phyloP scores from a whole-genome alignment of 2,329 filamentous ascomycete species.

The Penicillium sp. region DNA sequence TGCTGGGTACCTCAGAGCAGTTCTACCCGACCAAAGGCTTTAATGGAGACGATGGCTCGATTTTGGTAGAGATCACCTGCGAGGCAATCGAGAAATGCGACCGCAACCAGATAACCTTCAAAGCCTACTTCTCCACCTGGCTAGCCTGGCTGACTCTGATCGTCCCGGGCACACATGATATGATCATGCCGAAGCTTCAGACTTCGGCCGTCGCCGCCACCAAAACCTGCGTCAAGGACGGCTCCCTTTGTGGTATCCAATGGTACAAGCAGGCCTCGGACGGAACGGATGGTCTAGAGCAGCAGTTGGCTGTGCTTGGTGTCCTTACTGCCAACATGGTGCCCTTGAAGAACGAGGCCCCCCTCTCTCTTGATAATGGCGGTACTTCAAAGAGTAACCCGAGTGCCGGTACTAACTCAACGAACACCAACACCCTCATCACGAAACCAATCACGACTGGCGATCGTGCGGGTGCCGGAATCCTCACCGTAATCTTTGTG shows the following conservation, averaged over 20 bases:
- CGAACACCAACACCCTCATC: constrained; percentile 12
- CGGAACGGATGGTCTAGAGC: constrained; percentile 41
- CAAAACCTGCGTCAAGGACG: constrained; percentile 62
- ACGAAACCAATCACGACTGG: constrained; percentile 34
- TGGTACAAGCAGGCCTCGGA: constrained; percentile 48
- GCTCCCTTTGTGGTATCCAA: constrained; percentile 59
- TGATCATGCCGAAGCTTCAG: constrained; percentile 63
- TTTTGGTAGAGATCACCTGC: constrained; percentile 71
- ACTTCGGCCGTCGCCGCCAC: constrained; percentile 65
- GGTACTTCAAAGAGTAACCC: constrained; percentile 61
- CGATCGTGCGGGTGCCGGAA: constrained; percentile 43
- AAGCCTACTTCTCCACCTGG: constrained; percentile 72
- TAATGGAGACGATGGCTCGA: constrained; percentile 45
- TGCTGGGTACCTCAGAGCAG: constrained; percentile 55
- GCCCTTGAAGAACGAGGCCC: constrained; percentile 36
- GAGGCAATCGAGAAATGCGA: constrained; percentile 67
- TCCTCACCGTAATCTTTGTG: constrained; percentile 39
- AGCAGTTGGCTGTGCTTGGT: constrained; percentile 47
- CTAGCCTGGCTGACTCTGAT: constrained; percentile 65
- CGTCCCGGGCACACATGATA: constrained; percentile 60
- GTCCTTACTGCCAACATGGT: constrained; percentile 39
- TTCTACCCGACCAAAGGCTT: constrained; percentile 56
- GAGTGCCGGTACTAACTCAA: constrained; percentile 40
- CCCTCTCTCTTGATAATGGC: constrained; percentile 55
- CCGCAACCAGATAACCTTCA: constrained; percentile 74